A percentile compares a stretch with the other conserved stretches of the same genome.
phyloP scores from a whole-genome alignment of 1,284 basidiomycete genomes.

The Uromyces viciae-fabae region DNA sequence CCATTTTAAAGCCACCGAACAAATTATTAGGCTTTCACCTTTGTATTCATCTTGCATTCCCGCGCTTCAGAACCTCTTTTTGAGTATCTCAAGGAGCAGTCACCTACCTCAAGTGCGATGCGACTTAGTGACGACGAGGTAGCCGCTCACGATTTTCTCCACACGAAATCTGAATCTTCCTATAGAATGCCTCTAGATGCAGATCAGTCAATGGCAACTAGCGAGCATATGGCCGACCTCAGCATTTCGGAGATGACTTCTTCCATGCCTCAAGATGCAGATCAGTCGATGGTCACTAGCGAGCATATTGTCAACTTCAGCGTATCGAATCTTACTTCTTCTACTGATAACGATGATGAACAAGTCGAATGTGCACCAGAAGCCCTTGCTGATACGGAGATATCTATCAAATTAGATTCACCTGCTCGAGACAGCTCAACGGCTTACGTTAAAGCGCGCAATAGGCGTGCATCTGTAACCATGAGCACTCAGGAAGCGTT shows the following conservation, averaged over 20 bases:
- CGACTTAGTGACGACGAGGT: slow-evolving; percentile 40
- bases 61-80: slow-evolving; percentile 34
- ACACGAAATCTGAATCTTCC: slow-evolving; percentile 18
- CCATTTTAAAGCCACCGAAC: background rate
- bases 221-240: background rate
- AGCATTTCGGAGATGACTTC: slow-evolving; percentile 8
- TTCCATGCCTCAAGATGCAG: slow-evolving; percentile 7
- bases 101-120: slow-evolving; percentile 37
- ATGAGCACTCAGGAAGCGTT: slow-evolving; percentile 41
- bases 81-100: slow-evolving; percentile 27
- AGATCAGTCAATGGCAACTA: slow-evolving; percentile 24
- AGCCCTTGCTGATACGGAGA: slow-evolving; percentile 40
- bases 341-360: slow-evolving; percentile 27
- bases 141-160: background rate
- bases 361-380: background rate
- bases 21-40: background rate
- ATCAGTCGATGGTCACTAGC: slow-evolving; percentile 18
- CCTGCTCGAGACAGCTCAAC: slow-evolving; percentile 10
- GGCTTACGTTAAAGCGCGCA: slow-evolving; percentile 29
- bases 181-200: slow-evolving; percentile 1
- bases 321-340: slow-evolving; percentile 5
- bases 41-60: background rate
- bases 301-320: slow-evolving; percentile 1
- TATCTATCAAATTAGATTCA: slow-evolving; percentile 41
- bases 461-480: slow-evolving; percentile 34